phyloP scores from a whole-genome alignment of 345 rosid genomes.

The Gossypium arboreum region DNA sequence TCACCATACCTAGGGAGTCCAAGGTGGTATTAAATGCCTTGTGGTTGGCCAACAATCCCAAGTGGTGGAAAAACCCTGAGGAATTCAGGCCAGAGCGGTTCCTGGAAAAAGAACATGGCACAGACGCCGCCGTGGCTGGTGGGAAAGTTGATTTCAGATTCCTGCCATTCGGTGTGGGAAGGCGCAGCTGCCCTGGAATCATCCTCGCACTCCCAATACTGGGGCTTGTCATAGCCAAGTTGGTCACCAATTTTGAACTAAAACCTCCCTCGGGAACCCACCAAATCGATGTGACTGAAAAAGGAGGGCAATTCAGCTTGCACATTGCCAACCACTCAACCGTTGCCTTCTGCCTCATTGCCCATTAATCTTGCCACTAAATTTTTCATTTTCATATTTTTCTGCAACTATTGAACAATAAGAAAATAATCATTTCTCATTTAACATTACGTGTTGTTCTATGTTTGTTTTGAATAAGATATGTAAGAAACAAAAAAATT shows the following conservation, averaged over 20 bases:
- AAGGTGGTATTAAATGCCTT: constrained; percentile 63
- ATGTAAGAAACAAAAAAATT: neutral
- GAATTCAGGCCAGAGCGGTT: constrained; percentile 59
- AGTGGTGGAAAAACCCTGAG: constrained; percentile 47
- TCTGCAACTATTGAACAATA: neutral
- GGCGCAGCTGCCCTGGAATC: constrained; percentile 60
- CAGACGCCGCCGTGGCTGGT: constrained; percentile 44
- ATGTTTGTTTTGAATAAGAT: neutral
- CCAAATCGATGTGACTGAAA: constrained; percentile 49
- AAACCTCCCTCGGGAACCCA: constrained; percentile 30
- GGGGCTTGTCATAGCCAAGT: constrained; percentile 44
- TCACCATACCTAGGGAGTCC: constrained; percentile 50
- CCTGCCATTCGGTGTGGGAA: constrained; percentile 57
- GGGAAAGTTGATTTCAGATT: constrained; percentile 56
- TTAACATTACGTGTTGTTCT: neutral
- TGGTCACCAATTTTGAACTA: constrained; percentile 49
- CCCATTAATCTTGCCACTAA: neutral
- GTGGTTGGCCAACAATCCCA: constrained; percentile 66
- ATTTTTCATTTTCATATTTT: neutral
- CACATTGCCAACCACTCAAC: constrained; percentile 59
- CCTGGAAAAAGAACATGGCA: constrained; percentile 39
- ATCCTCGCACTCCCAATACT: constrained; percentile 58
- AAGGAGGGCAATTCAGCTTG: constrained; percentile 69
- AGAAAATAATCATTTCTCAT: no score
- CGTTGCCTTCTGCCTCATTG: constrained; percentile 39